Evolutionary conservation across 2,329 filamentous ascomycete species (phyloP), one percentile per base, ranked within the genome.

Genomic region (Aureobasidium musti): DNA sequence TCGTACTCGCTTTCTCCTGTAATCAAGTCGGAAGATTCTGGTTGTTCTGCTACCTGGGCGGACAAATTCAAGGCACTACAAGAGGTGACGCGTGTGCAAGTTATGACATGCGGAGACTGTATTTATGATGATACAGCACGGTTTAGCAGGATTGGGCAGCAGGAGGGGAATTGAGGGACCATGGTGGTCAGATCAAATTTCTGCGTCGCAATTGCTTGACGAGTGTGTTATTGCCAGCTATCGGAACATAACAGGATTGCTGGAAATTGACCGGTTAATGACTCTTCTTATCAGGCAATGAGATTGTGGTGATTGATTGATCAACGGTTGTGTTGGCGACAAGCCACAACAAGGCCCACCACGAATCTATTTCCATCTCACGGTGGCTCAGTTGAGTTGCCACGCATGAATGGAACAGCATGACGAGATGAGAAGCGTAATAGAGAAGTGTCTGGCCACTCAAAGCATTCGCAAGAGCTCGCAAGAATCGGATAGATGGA

Each of bases 101-200:
- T 52, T 1, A 13, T 14, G 45, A 63, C 1, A n/a, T 63, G 59
- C 21, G 26, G 45, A 23, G 49, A 52, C 23, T 63, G 59, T 35
- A 63, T 63, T 17, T 63, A 63, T 11, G 59, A 63, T 35, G 45
- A 63, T 30, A 63, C 45, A 17, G 59, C 59, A 19, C 43, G 59
- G 28, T 63, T 63, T 30, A 52, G 59, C 45, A 63, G 43, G 43
- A 52, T 41, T 30, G 30, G 33, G 5, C 43, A 39, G 33, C 3
- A 47, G 13, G 23, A 41, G 17, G 23, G 45, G 1, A 23, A n/a
- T 63, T 30, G 21, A 33, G 13, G 0, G 28, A 10, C 37, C n/a
- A 21, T 26, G 23, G 23, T 30, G 11, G 21, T 28, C 21, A 28
- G 26, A 50, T 10, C 47, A 17, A 21, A 1, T 33, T 35, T 10